phyloP scores from a whole-genome alignment of 2,329 filamentous ascomycete genomes.

The Mycogone perniciosa region DNA sequence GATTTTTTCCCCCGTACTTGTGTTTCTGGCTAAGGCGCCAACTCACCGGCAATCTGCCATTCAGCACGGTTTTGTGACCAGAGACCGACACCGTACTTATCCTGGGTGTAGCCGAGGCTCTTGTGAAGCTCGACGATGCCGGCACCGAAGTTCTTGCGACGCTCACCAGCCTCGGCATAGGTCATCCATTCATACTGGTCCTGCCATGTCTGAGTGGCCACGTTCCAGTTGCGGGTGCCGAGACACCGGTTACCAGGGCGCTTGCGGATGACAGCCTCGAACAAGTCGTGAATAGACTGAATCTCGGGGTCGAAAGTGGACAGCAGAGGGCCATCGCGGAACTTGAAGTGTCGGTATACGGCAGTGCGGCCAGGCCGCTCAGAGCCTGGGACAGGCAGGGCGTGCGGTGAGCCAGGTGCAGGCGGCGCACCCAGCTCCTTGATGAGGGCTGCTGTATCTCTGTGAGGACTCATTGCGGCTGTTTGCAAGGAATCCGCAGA shows the following conservation, averaged over 20 bases:
- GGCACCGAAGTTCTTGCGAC: slow-evolving; percentile 77
- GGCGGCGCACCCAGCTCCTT: slow-evolving; percentile 55
- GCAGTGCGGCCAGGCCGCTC: slow-evolving; percentile 64
- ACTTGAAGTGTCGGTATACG: slow-evolving; percentile 79
- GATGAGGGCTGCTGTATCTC: slow-evolving; percentile 34
- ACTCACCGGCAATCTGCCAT: slow-evolving; percentile 72
- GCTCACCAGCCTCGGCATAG: slow-evolving; percentile 70
- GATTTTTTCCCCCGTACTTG: not conserved
- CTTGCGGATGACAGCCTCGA: slow-evolving; percentile 60
- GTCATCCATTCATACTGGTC: slow-evolving; percentile 77
- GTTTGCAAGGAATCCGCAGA: not conserved
- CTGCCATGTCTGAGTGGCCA: slow-evolving; percentile 62
- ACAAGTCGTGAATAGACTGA: slow-evolving; percentile 71
- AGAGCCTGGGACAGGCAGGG: slow-evolving; percentile 68
- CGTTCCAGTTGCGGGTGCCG: slow-evolving; percentile 74
- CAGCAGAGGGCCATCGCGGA: slow-evolving; percentile 64
- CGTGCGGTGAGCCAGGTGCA: slow-evolving; percentile 70
- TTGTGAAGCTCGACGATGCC: slow-evolving; percentile 79
- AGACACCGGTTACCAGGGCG: slow-evolving; percentile 66
- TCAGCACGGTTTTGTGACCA: slow-evolving; percentile 84
- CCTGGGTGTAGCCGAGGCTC: slow-evolving; percentile 54
- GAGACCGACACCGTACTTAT: slow-evolving; percentile 69
- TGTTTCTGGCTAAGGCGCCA: not conserved
- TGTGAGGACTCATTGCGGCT: slow-evolving; percentile 27
- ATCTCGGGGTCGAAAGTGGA: slow-evolving; percentile 64